These are phyloP conservation scores for Geosmithia morbida DNA, from an alignment of 2,329 filamentous ascomycete species.

Conservation along the genomic window DNA sequence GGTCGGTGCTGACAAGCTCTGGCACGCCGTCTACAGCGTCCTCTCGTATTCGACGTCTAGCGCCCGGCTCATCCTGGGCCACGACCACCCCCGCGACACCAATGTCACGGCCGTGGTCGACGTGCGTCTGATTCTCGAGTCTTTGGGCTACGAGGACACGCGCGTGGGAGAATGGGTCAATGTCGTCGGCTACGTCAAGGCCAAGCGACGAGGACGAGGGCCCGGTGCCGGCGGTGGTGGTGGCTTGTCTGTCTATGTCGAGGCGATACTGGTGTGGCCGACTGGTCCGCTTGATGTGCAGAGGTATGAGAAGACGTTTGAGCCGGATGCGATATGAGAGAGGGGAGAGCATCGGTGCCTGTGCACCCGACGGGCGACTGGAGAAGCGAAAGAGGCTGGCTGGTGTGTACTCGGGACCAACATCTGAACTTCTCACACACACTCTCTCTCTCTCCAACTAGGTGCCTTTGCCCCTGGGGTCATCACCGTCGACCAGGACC, in stretches of 20 bases:
- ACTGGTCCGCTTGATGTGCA: conserved; percentile 59
- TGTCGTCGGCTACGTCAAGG: conserved; percentile 60
- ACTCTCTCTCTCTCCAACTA: no score
- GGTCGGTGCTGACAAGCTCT: no score
- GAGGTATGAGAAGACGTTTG: conserved; percentile 51
- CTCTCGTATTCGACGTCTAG: conserved; percentile 33
- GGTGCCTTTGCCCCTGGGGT: no score
- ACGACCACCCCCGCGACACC: conserved; percentile 40
- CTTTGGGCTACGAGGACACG: conserved; percentile 46
- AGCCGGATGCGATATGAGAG: conserved; percentile 2
- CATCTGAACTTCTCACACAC: no score
- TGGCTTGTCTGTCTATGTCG: conserved; percentile 30
- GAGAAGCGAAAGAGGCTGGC: no score
- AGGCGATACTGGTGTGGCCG: conserved; percentile 66
- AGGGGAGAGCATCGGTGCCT: no score
- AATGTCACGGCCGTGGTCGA: conserved; percentile 47
- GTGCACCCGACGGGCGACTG: no score
- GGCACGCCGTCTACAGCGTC: no score
- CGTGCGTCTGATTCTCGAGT: conserved; percentile 55
- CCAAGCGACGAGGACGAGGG: not conserved
- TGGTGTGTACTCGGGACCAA: no score
- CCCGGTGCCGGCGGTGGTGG: not conserved
- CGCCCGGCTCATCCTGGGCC: conserved; percentile 52
- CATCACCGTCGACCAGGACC: no score
- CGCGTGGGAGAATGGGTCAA: conserved; percentile 79